phyloP scores from a whole-genome alignment of 371 early-diverging fungal genomes.

The Mucor indicus region DNA sequence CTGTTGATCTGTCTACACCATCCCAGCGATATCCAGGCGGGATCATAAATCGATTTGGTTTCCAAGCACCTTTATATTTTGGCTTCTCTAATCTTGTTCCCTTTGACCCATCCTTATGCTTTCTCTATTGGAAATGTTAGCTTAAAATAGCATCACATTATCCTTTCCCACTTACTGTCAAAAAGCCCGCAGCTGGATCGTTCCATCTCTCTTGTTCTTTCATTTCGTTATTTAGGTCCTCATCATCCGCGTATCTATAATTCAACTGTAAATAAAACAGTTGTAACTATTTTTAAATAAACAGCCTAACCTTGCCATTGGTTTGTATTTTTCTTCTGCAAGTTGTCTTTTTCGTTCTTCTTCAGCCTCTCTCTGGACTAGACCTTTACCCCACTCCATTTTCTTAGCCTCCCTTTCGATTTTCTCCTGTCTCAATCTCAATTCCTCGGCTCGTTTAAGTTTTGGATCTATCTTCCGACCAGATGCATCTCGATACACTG shows the following conservation, averaged over 20 bases:
- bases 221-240: conserved; percentile 59
- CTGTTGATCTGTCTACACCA: conserved; percentile 88
- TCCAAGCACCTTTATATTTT: conserved; percentile 61
- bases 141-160: neutral
- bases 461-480: conserved; percentile 75
- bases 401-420: conserved; percentile 63
- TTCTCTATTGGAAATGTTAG: conserved; percentile 11
- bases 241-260: conserved; percentile 62
- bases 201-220: conserved; percentile 63
- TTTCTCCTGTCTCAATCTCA: conserved; percentile 50
- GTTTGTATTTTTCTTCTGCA: conserved; percentile 57
- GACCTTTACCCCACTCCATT: conserved; percentile 79
- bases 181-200: conserved; percentile 66
- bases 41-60: conserved; percentile 83
- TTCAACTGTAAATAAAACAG: no score
- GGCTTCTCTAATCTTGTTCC: conserved; percentile 40
- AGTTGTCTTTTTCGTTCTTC: conserved; percentile 47
- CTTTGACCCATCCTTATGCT: conserved; percentile 14
- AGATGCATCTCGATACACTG: conserved; percentile 73
- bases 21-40: conserved; percentile 91
- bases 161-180: conserved; percentile 60
- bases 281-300: no score
- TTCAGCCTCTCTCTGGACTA: conserved; percentile 63
- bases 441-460: conserved; percentile 59
- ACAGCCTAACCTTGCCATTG: conserved; percentile 67